Base-by-base conservation (phyloP, 768 basidiomycete genomes). In the Mrakia hoshinonis region DNA sequence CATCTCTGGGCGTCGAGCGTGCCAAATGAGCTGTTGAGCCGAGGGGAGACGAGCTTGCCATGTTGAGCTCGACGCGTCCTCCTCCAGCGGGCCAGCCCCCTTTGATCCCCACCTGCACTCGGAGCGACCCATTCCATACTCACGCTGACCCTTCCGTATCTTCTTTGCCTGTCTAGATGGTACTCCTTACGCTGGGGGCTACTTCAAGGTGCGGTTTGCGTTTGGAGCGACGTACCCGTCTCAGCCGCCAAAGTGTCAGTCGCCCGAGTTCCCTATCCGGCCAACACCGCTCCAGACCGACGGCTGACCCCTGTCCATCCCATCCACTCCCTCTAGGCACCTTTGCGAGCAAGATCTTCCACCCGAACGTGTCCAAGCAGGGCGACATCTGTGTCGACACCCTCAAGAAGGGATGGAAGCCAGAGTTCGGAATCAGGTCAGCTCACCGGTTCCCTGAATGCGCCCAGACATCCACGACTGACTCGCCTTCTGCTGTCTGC, bases 341-440 rank as follows among this genome's bases (percentile, higher is more conserved):
- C 83, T 89, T 96, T 18, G 70, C 79, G n/a, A 96, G 94, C 63
- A 96, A 95, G 82, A 94, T 98, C 69, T 97, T 97, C 80, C 94
- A 97, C 76, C 94, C 95, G 0, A 98, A 98, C 76, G 92, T 98
- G 49, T 94, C 92, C 0, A 83, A 85, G 43, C 79, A 85, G 0
- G 93, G 93, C 20, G 93, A 96, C 80, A 97, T 97, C 75, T 97
- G 93, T 79, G 93, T 97, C 18, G 95, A 94, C 81, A 97, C 93
- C 9, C 82, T 97, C 31, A 97, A 96, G 84, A 95, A 96, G 79
- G 92, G 95, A 76, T 97, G 94, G 94, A 89, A 92, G 78, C 85
- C 90, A 29, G 85, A 87, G 15, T 94, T 91, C 76, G 94, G 94
- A 62, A 92, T 98, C 38, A 86, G 83, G 18, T 91, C 94, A 34